Conservation (phyloP, 2,329 filamentous ascomycete species). For the Neofusicoccum laricinum region DNA sequence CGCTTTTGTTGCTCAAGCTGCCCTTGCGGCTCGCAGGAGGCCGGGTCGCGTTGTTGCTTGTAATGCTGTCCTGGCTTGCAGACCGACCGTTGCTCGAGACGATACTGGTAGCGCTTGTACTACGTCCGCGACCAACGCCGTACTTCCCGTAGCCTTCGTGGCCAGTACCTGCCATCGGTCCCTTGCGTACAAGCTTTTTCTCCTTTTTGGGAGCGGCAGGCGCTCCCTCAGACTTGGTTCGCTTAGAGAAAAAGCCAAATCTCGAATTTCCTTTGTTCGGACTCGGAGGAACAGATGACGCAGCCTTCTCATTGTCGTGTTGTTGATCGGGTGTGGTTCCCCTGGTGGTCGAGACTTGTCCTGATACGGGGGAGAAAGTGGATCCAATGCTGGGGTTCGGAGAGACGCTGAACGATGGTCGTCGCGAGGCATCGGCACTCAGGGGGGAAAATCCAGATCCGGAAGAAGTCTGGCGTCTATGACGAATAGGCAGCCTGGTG, state of each 20-base stretch:
- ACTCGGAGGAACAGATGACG: slow-evolving; percentile 47
- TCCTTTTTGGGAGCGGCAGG: slow-evolving; percentile 50
- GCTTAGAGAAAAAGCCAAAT: slow-evolving; percentile 76
- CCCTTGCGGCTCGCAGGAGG: slow-evolving; percentile 40
- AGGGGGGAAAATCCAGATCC: slow-evolving; percentile 21
- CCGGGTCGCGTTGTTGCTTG: slow-evolving; percentile 32
- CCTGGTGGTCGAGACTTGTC: slow-evolving; percentile 21
- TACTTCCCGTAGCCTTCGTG: slow-evolving; percentile 80
- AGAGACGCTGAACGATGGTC: slow-evolving; percentile 22
- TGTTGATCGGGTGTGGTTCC: slow-evolving; percentile 41
- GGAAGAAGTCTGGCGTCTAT: slow-evolving; percentile 50
- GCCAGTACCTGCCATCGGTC: slow-evolving; percentile 86
- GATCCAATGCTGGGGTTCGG: slow-evolving; percentile 34
- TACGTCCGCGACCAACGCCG: slow-evolving; percentile 60
- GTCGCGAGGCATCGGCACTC: neutral
- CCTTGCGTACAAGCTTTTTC: slow-evolving; percentile 59
- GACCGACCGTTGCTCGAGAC: slow-evolving; percentile 47
- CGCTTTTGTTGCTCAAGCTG: slow-evolving; percentile 42
- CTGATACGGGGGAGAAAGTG: slow-evolving; percentile 23
- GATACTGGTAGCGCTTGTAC: slow-evolving; percentile 55
- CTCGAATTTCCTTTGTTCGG: slow-evolving; percentile 59
- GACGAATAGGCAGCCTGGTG: slow-evolving; percentile 43
- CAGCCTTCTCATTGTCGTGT: slow-evolving; percentile 30
- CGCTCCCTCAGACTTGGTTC: slow-evolving; percentile 62
- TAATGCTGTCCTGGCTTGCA: slow-evolving; percentile 41